phyloP scores from a whole-genome alignment of 306 rosid species.

The Quercus gilva region DNA sequence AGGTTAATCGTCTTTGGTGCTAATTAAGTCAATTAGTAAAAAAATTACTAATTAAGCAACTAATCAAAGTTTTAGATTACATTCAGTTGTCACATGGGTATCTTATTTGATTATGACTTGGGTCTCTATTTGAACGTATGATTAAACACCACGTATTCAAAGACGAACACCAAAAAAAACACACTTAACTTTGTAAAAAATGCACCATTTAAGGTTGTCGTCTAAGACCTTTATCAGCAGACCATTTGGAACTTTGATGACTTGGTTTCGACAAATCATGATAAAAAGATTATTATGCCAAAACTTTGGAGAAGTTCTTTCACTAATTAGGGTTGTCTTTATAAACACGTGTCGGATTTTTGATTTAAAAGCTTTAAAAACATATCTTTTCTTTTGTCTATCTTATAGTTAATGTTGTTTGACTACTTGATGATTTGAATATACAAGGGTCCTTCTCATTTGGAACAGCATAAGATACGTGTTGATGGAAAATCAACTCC shows the following conservation, averaged over 20 bases:
- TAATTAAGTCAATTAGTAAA: slow-evolving; percentile 8
- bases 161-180: no score
- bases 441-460: neutral
- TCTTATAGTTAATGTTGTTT: neutral
- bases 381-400: neutral
- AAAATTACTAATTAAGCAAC: neutral
- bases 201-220: slow-evolving; percentile 28
- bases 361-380: neutral
- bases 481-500: no score
- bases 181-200: slow-evolving; percentile 24
- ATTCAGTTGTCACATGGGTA: neutral
- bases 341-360: slow-evolving; percentile 43
- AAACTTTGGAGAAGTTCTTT: slow-evolving; percentile 37
- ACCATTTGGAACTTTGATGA: slow-evolving; percentile 18
- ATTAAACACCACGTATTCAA: neutral
- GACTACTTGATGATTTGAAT: neutral
- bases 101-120: slow-evolving; percentile 21
- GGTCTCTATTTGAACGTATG: neutral
- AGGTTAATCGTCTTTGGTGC: slow-evolving; percentile 9
- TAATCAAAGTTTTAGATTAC: neutral
- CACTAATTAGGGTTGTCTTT: slow-evolving; percentile 40
- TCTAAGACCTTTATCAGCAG: slow-evolving; percentile 1
- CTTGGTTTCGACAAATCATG: slow-evolving; percentile 13
- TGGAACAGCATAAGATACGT: no score
- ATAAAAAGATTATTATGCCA: slow-evolving; percentile 14